Conservation (phyloP, 148 eudicot genomes). For the Suaeda aralocaspica region DNA sequence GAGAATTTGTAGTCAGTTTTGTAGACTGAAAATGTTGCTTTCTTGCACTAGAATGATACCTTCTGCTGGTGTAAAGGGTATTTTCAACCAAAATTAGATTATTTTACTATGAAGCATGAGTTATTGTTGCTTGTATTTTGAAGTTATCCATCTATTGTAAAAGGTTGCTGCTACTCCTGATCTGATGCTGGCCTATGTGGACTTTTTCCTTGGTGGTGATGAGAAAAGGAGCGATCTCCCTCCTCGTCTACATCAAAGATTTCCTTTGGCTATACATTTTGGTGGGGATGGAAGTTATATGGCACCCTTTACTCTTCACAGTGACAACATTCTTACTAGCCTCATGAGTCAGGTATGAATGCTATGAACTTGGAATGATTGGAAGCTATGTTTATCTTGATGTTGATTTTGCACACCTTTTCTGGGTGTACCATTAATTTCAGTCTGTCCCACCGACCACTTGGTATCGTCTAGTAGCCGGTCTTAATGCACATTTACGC, state of each 20-base stretch:
- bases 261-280: slow-evolving; percentile 79
- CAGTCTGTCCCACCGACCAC: slow-evolving; percentile 94
- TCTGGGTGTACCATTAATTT: slow-evolving; percentile 9
- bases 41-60: background rate
- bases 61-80: no score
- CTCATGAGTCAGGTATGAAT: slow-evolving; percentile 91
- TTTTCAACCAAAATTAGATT: background rate
- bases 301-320: slow-evolving; percentile 86
- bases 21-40: background rate
- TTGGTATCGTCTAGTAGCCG: slow-evolving; percentile 96
- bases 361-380: background rate
- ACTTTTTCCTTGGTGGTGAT: slow-evolving; percentile 96
- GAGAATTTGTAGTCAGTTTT: background rate
- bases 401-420: background rate
- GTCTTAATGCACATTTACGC: slow-evolving; percentile 91
- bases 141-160: slow-evolving; percentile 3
- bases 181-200: slow-evolving; percentile 88
- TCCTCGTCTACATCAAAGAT: slow-evolving; percentile 78
- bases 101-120: background rate
- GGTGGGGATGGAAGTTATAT: slow-evolving; percentile 98
- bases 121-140: slow-evolving; percentile 8
- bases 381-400: background rate
- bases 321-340: slow-evolving; percentile 82
- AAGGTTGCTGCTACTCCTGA: slow-evolving; percentile 98
- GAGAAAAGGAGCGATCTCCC: slow-evolving; percentile 96